phyloP scores from a whole-genome alignment of 2,329 filamentous ascomycete species.

The Clarireedia paspali region DNA sequence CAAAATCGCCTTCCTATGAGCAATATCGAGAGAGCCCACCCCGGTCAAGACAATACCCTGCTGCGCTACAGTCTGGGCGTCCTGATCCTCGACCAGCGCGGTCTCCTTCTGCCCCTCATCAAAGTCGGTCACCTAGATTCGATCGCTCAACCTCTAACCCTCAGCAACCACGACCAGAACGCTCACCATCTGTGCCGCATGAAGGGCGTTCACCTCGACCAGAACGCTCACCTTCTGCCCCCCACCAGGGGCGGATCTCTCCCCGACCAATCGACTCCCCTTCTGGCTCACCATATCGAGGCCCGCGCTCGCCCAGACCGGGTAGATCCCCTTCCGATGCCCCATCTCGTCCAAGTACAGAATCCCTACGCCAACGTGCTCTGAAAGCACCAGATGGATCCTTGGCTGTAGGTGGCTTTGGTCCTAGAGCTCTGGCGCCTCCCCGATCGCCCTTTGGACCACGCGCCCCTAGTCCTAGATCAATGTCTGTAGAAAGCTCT shows the following conservation, averaged over 20 bases:
- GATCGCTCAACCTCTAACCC: not conserved
- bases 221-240: constrained; percentile 6
- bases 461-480: constrained; percentile 50
- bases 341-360: constrained; percentile 20
- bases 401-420: constrained; percentile 25
- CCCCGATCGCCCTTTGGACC: constrained; percentile 37
- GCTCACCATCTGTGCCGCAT: not conserved
- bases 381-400: constrained; percentile 19
- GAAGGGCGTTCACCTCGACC: not conserved
- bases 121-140: not conserved
- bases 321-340: constrained; percentile 13
- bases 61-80: not conserved
- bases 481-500: constrained; percentile 55
- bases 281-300: not conserved
- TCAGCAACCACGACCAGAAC: not conserved
- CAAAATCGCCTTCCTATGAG: not conserved
- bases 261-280: constrained; percentile 6
- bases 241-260: not conserved
- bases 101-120: constrained; percentile 2
- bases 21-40: not conserved
- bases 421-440: constrained; percentile 36
- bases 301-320: not conserved
- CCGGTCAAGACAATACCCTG: not conserved
- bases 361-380: constrained; percentile 24
- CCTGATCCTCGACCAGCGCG: not conserved